phyloP scores from a whole-genome alignment of 2,329 filamentous ascomycete species.

The Aspergillus sp. region DNA sequence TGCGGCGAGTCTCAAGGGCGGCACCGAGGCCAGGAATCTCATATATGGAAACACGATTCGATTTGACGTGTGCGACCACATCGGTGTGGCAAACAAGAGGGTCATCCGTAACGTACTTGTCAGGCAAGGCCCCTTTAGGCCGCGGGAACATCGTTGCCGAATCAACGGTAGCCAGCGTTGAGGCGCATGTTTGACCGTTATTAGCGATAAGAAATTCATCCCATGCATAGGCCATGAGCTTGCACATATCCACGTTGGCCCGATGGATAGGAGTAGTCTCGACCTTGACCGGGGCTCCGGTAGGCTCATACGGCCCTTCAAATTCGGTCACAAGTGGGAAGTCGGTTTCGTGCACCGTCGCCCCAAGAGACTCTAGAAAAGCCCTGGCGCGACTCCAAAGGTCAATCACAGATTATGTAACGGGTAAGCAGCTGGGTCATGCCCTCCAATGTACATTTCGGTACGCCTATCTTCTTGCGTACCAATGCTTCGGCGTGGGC shows the following conservation, averaged over 20 bases:
- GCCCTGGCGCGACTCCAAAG: slow-evolving; percentile 32
- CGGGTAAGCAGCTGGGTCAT: slow-evolving; percentile 31
- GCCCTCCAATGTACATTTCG: slow-evolving; percentile 52
- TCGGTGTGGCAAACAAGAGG: slow-evolving; percentile 23
- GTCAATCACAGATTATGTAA: slow-evolving; percentile 38
- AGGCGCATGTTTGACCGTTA: slow-evolving; percentile 35
- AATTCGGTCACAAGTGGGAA: slow-evolving; percentile 34
- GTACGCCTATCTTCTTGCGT: slow-evolving; percentile 51
- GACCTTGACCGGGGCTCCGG: too few relatives aligned
- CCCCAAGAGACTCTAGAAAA: slow-evolving; percentile 31
- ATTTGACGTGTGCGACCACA: slow-evolving; percentile 26
- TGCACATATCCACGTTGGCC: slow-evolving; percentile 44
- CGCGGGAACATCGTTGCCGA: slow-evolving; percentile 38
- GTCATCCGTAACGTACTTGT: slow-evolving; percentile 24
- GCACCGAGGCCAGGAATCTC: slow-evolving; percentile 42
- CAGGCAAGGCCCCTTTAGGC: slow-evolving; percentile 24
- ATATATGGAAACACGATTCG: slow-evolving; percentile 37
- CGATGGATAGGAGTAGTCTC: too few relatives aligned
- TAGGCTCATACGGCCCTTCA: slow-evolving; percentile 14
- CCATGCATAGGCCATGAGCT: slow-evolving; percentile 53
- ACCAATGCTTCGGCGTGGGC: slow-evolving; percentile 30
- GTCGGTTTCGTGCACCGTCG: slow-evolving; percentile 32
- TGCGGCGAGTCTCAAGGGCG: slow-evolving; percentile 52
- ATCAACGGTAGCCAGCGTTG: slow-evolving; percentile 43
- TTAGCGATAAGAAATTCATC: slow-evolving; percentile 51